Conservation (phyloP, 305 asterid genomes). For the Vinca major region DNA sequence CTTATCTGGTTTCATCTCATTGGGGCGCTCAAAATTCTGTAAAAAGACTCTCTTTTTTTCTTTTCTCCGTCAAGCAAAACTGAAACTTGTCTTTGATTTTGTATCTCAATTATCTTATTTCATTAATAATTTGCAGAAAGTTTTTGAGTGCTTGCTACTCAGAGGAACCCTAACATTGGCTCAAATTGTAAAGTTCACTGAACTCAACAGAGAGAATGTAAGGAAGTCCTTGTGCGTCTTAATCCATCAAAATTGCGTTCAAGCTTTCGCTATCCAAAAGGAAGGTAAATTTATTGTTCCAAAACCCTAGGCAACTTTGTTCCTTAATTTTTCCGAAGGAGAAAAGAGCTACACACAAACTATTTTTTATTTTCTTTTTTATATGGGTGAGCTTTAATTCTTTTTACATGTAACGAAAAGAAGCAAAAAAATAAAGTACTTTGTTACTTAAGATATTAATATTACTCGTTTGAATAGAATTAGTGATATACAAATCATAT, state of each 20-base stretch:
- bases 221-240: constrained; percentile 59
- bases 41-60: not conserved
- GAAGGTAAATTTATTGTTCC: constrained; percentile 28
- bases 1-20: constrained; percentile 40
- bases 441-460: too few relatives aligned
- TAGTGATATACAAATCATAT: too few relatives aligned
- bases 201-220: constrained; percentile 46
- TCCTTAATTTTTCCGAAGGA: too few relatives aligned
- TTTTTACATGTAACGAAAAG: too few relatives aligned
- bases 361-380: too few relatives aligned
- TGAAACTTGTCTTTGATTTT: not conserved
- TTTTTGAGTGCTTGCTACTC: constrained; percentile 60
- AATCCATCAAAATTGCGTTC: constrained; percentile 80
- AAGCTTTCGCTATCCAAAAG: constrained; percentile 49
- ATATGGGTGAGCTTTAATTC: too few relatives aligned
- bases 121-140: constrained; percentile 48
- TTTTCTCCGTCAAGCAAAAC: too few relatives aligned
- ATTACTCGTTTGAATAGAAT: too few relatives aligned
- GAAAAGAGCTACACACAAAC: too few relatives aligned
- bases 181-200: constrained; percentile 45
- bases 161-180: constrained; percentile 51
- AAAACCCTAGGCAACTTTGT: too few relatives aligned
- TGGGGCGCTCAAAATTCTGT: constrained; percentile 72
- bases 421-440: too few relatives aligned
- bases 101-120: not conserved